Evolutionary conservation across 495 filamentous ascomycete genomes (phyloP).

Genomic region (Trypethelium eluteriae): DNA sequence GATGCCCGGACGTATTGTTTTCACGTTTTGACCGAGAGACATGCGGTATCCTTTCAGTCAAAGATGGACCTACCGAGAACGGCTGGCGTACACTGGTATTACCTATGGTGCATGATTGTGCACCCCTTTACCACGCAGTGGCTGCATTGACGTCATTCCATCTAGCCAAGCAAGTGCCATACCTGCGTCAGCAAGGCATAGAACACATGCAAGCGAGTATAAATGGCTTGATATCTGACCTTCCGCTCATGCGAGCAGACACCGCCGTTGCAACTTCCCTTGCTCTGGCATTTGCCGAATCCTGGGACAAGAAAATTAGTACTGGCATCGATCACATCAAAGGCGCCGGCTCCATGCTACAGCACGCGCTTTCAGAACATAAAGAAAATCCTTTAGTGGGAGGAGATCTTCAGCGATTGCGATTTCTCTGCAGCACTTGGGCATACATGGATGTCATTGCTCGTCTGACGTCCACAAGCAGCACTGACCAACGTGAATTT

Average conservation of each 20-base stretch:
- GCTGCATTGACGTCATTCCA: conserved; percentile 71
- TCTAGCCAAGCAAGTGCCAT: conserved; percentile 50
- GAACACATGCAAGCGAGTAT: conserved; percentile 67
- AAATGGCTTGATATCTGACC: conserved; percentile 15
- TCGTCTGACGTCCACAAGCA: conserved; percentile 59
- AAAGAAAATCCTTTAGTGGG: conserved; percentile 28
- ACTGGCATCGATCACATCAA: conserved; percentile 68
- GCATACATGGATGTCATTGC: conserved; percentile 79
- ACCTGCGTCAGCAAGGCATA: conserved; percentile 57
- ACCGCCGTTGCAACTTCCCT: conserved; percentile 67
- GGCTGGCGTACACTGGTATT: conserved; percentile 70
- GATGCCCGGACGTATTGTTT: conserved; percentile 57
- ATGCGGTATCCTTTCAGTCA: conserved; percentile 69
- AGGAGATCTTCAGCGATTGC: conserved; percentile 49
- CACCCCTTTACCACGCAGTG: conserved; percentile 68
- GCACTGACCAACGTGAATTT: conserved; percentile 49
- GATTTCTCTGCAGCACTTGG: conserved; percentile 71
- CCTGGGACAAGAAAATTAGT: conserved; percentile 68
- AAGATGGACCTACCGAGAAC: conserved; percentile 66
- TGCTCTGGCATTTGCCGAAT: conserved; percentile 67
- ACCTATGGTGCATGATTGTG: conserved; percentile 59
- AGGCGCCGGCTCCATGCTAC: conserved; percentile 59
- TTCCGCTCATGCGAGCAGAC: conserved; percentile 53
- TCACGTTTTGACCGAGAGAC: conserved; percentile 62
- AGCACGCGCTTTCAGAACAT: conserved; percentile 46